These are phyloP conservation scores for Geoglossum glabrum DNA, from an alignment of 495 filamentous ascomycete species.

Conservation along the genomic window DNA sequence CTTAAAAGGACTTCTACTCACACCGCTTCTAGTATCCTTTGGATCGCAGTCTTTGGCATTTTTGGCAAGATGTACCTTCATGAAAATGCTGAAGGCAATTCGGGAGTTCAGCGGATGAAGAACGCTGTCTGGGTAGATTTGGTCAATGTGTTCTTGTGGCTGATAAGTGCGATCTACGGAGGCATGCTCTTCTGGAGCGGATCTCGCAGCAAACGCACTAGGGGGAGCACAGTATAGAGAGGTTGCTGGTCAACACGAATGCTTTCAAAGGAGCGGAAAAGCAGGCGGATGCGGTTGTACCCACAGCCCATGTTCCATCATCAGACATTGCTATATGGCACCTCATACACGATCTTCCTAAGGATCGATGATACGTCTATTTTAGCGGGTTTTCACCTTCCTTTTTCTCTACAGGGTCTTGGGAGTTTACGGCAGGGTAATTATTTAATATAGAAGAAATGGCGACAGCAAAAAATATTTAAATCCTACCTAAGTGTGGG, in stretches of 20 bases:
- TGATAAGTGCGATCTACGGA: constrained; percentile 24
- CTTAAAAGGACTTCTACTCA: background rate
- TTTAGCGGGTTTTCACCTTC: too few species aligned
- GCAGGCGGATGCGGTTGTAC: too few species aligned
- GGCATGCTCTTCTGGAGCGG: background rate
- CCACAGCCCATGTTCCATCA: too few species aligned
- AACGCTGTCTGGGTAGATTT: constrained; percentile 74
- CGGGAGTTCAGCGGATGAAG: constrained; percentile 51
- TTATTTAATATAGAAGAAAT: too few species aligned
- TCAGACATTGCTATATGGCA: too few species aligned
- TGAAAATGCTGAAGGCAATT: constrained; percentile 37
- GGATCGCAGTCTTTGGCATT: constrained; percentile 60
- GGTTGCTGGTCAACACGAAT: background rate
- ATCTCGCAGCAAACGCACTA: background rate
- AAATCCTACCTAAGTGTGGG: too few species aligned
- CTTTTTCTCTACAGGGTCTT: too few species aligned
- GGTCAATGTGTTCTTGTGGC: constrained; percentile 51
- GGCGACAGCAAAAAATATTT: too few species aligned
- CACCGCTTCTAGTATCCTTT: constrained; percentile 30
- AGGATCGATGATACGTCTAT: too few species aligned
- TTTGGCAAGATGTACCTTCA: constrained; percentile 67
- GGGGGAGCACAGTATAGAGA: background rate
- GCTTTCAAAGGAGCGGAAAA: too few species aligned
- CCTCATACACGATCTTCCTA: too few species aligned
- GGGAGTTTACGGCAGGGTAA: too few species aligned